Evolutionary conservation across 106 monocot species (phyloP).

Genomic region (Xerophyta viscosa): DNA sequence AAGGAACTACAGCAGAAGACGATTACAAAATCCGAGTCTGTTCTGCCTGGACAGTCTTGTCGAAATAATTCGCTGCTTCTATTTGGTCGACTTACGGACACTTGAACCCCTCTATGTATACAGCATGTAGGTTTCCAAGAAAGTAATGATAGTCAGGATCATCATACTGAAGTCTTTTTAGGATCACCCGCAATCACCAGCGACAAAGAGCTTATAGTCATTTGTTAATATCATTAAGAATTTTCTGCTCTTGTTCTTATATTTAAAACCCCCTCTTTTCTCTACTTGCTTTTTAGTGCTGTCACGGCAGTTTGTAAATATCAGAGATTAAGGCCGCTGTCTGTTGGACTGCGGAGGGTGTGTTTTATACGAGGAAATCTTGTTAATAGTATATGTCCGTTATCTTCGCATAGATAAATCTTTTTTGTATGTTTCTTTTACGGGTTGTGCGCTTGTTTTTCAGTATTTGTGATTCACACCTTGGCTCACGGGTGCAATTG

Average conservation of each 20-base stretch:
- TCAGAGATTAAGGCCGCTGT: slow-evolving; percentile 18
- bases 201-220: background rate
- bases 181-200: background rate
- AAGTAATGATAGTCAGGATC: background rate
- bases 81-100: slow-evolving; percentile 22
- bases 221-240: slow-evolving; percentile 26
- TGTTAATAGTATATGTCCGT: background rate
- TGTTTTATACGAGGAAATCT: background rate
- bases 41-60: slow-evolving; percentile 4
- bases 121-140: slow-evolving; percentile 23
- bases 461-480: too few relatives aligned
- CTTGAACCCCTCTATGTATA: slow-evolving; percentile 1
- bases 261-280: background rate
- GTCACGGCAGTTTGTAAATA: slow-evolving; percentile 35
- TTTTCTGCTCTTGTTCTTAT: background rate
- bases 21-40: slow-evolving; percentile 11
- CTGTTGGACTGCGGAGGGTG: background rate
- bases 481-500: too few relatives aligned
- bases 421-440: background rate
- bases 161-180: background rate
- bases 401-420: background rate
- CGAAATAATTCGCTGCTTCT: slow-evolving; percentile 26
- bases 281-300: slow-evolving; percentile 4
- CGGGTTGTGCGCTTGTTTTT: too few relatives aligned
- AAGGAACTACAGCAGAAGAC: background rate